phyloP scores from a whole-genome alignment of 306 rosid genomes.

The Amphicarpaea edgeworthii region DNA sequence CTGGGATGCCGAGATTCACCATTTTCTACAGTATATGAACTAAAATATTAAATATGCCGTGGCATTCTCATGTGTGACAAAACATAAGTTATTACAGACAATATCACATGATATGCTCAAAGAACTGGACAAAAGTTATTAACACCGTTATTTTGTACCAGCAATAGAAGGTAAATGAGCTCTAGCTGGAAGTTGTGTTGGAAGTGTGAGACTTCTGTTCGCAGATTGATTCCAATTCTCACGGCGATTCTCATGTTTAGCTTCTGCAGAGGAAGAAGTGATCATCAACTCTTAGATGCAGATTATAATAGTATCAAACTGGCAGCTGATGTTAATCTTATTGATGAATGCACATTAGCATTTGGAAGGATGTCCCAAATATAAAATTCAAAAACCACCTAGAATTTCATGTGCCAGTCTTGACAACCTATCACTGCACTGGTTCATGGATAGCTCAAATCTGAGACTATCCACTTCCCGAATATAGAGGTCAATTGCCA shows the following conservation, averaged over 20 bases:
- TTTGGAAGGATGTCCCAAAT: slow-evolving; percentile 28
- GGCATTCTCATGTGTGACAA: slow-evolving; percentile 27
- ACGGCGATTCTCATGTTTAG: slow-evolving; percentile 56
- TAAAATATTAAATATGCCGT: background rate
- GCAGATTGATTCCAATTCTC: slow-evolving; percentile 72
- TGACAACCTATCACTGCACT: slow-evolving; percentile 73
- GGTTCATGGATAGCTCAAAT: slow-evolving; percentile 93
- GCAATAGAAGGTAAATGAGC: slow-evolving; percentile 92
- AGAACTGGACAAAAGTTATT: slow-evolving; percentile 26
- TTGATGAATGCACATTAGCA: slow-evolving; percentile 39
- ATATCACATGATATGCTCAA: slow-evolving; percentile 29
- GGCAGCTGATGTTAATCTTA: background rate
- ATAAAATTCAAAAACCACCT: slow-evolving; percentile 63
- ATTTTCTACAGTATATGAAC: slow-evolving; percentile 56
- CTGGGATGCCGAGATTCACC: slow-evolving; percentile 78
- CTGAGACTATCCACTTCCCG: slow-evolving; percentile 87
- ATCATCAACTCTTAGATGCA: slow-evolving; percentile 32
- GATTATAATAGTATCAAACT: slow-evolving; percentile 25
- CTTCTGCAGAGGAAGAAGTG: slow-evolving; percentile 56
- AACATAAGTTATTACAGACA: slow-evolving; percentile 15
- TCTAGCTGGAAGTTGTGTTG: slow-evolving; percentile 86
- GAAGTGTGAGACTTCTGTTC: slow-evolving; percentile 74
- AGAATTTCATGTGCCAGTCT: slow-evolving; percentile 78
- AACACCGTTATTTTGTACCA: slow-evolving; percentile 53
- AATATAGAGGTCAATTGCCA: slow-evolving; percentile 88